A percentile compares a stretch with the other conserved stretches of the same genome.
These are phyloP conservation scores for Trametes hirsuta DNA, from an alignment of 1,284 basidiomycete genomes.

Conservation along the genomic window DNA sequence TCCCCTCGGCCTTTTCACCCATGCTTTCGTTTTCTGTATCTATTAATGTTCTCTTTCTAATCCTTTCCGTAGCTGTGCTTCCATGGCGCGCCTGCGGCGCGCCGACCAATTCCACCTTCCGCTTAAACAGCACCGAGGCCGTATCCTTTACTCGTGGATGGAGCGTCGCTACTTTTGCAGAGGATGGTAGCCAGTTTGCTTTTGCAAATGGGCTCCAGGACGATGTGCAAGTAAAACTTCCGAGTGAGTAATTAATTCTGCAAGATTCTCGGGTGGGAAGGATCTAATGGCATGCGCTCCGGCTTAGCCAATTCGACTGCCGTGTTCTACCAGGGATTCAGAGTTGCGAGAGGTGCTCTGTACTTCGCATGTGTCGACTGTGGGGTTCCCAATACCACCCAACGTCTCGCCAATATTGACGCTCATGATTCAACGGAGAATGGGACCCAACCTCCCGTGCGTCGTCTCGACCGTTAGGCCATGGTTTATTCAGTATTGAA, in stretches of 20 bases:
- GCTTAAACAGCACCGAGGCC: constrained; percentile 13
- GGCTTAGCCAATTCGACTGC: constrained; percentile 23
- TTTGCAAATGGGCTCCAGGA: constrained; percentile 20
- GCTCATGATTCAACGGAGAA: constrained; percentile 23
- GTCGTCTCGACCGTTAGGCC: not conserved
- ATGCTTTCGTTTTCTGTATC: constrained; percentile 15
- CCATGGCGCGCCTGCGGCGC: constrained; percentile 24
- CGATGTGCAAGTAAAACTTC: constrained; percentile 18
- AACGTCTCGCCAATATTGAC: constrained; percentile 10
- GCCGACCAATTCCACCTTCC: constrained; percentile 25
- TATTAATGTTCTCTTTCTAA: constrained; percentile 14
- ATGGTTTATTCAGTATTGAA: not conserved
- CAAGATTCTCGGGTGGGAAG: too few relatives aligned
- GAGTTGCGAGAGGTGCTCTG: constrained; percentile 19
- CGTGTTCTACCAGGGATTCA: constrained; percentile 28
- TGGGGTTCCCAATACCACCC: not conserved
- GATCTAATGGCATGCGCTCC: too few relatives aligned
- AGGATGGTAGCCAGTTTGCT: constrained; percentile 13
- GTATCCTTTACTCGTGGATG: constrained; percentile 30
- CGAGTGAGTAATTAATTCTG: constrained; percentile 17
- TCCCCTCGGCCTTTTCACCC: constrained; percentile 12
- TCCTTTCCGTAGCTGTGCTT: constrained; percentile 2
- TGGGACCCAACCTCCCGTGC: constrained; percentile 23
- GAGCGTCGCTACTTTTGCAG: constrained; percentile 16
- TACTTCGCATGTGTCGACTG: constrained; percentile 30